These are phyloP conservation scores for Fagus crenata DNA, from an alignment of 306 rosid species.

Conservation along the genomic window DNA sequence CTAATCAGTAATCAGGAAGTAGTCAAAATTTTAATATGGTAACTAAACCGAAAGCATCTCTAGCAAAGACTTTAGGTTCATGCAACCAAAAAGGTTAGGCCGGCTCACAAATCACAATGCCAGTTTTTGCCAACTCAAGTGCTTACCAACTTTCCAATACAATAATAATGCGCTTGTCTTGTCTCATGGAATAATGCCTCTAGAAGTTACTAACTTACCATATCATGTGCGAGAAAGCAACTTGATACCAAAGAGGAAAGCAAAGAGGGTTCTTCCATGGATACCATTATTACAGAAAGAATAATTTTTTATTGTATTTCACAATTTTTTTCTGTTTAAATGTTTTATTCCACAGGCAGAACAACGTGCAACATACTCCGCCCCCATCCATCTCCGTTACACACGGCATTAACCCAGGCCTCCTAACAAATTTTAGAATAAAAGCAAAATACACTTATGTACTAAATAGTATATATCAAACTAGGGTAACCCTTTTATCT, in stretches of 20 bases:
- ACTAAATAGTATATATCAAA: constrained; percentile 33
- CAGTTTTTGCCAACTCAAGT: neutral
- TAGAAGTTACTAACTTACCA: no score
- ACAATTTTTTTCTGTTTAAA: constrained; percentile 28
- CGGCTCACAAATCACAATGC: neutral
- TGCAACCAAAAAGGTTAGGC: neutral
- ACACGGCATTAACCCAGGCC: constrained; percentile 48
- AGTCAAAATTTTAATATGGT: no score
- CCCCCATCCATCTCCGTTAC: constrained; percentile 42
- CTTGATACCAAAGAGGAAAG: neutral
- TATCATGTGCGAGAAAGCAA: neutral
- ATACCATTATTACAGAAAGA: constrained; percentile 47
- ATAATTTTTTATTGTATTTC: constrained; percentile 48
- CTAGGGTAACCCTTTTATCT: constrained; percentile 36
- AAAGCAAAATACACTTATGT: constrained; percentile 54
- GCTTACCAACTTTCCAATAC: no score
- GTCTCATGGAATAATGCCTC: no score
- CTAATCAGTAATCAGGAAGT: no score
- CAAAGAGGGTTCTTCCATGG: neutral
- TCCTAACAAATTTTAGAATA: constrained; percentile 36
- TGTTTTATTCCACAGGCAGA: constrained; percentile 39
- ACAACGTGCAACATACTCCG: constrained; percentile 33
- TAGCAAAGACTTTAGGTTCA: no score
- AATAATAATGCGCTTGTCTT: no score
- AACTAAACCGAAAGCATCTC: no score